Conservation (phyloP, 257 asterid species). For the Anisodus acutangulus region DNA sequence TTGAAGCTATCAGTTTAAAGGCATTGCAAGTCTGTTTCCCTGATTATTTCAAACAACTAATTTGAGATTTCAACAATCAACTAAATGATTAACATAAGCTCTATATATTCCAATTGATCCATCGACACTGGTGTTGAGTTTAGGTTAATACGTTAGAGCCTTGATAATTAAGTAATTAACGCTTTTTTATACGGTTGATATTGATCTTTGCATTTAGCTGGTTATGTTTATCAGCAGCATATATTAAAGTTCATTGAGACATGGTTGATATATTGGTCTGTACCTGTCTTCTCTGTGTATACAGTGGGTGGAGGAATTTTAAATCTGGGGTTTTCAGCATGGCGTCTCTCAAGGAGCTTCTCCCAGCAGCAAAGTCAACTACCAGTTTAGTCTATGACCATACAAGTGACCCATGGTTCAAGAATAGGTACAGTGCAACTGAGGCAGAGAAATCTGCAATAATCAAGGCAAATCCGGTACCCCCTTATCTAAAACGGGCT, state of each 20-base stretch:
- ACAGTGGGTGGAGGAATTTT: background rate
- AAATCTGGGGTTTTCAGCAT: slow-evolving; percentile 31
- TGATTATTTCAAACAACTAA: background rate
- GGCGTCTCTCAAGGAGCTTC: slow-evolving; percentile 54
- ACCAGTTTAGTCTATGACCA: slow-evolving; percentile 51
- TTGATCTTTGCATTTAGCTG: background rate
- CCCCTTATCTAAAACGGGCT: slow-evolving; percentile 71
- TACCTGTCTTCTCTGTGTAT: slow-evolving; percentile 2
- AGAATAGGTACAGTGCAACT: slow-evolving; percentile 55
- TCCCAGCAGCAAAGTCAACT: slow-evolving; percentile 45
- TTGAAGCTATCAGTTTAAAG: background rate
- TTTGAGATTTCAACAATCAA: background rate
- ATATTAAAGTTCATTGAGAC: background rate
- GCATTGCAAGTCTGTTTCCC: background rate
- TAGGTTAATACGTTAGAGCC: background rate
- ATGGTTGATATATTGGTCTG: background rate
- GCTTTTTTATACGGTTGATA: background rate
- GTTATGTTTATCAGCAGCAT: background rate
- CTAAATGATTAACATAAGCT: background rate
- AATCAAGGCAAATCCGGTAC: slow-evolving; percentile 65
- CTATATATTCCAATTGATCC: background rate
- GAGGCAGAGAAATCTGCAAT: slow-evolving; percentile 62
- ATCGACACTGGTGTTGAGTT: background rate
- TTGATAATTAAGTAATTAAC: background rate
- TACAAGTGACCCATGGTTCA: slow-evolving; percentile 59